phyloP scores from a whole-genome alignment of 1,139 yeast genomes.

The Candida albicans region DNA sequence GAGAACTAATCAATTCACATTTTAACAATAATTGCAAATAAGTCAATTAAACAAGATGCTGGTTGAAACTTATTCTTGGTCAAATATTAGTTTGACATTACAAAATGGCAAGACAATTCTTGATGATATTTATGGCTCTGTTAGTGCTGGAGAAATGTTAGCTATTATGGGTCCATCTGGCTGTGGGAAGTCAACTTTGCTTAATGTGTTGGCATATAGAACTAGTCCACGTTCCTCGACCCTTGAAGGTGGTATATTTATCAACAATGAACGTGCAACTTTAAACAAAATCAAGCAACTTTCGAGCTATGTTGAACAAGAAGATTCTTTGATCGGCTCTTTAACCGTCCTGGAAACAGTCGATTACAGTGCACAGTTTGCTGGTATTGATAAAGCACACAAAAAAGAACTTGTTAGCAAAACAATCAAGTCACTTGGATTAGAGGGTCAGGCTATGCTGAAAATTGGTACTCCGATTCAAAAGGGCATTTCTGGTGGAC shows the following conservation, averaged over 20 bases:
- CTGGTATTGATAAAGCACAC: slow-evolving; percentile 11
- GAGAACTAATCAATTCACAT: not conserved
- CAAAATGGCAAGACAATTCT: slow-evolving; percentile 47
- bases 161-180: slow-evolving; percentile 30
- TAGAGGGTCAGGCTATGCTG: slow-evolving; percentile 18
- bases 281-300: slow-evolving; percentile 14
- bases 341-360: slow-evolving; percentile 26
- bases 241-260: slow-evolving; percentile 14
- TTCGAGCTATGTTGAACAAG: slow-evolving; percentile 28
- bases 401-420: slow-evolving; percentile 20
- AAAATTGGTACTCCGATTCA: slow-evolving; percentile 24
- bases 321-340: slow-evolving; percentile 25
- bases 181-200: slow-evolving; percentile 24
- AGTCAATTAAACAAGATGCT: not conserved
- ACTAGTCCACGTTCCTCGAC: slow-evolving; percentile 11
- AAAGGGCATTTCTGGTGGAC: slow-evolving; percentile 26
- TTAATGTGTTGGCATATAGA: slow-evolving; percentile 21
- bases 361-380: slow-evolving; percentile 22
- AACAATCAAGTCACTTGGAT: slow-evolving; percentile 20
- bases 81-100: slow-evolving; percentile 8
- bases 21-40: not conserved
- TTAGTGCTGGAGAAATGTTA: slow-evolving; percentile 26
- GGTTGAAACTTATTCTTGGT: slow-evolving; percentile 7
- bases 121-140: slow-evolving; percentile 23
- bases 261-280: slow-evolving; percentile 11